Base-by-base conservation (phyloP, 208 protist species). In the Tritrichomonas musculus region DNA sequence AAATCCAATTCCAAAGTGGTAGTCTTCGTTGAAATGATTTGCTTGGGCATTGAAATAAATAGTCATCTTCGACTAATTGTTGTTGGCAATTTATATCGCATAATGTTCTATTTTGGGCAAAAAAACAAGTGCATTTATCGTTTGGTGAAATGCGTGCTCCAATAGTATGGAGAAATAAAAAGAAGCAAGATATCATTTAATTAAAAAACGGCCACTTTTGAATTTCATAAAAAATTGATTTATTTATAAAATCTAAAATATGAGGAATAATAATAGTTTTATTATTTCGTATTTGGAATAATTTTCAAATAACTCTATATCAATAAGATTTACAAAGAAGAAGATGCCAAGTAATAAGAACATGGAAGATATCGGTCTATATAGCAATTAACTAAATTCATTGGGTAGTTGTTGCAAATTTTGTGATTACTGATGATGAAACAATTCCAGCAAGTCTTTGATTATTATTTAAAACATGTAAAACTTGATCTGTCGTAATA, bases 381-480 rank as follows among this genome's bases (percentile, higher is more conserved):
- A 72, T 36, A 75, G 41, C 44, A 75, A 36, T 75, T 75, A 44
- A 44, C 33, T 75, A 13, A 11, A 11, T 82, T 82, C 49, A 82
- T 82, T 50, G 44, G 11, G 73, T 82, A 44, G 41, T 50, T 41
- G 41, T 82, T n/a, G 33, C 33, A 50, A 82, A 88, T n/a, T 88
- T 88, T 33, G 77, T 44, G n/a, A 88, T 53, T 20, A 88, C 47
- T 2, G 77, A 88, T 39, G 77, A 22, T 14, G 77, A 88, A 57
- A 88, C 47, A 88, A 88, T 36, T n/a, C 14, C 44, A 60, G 47
- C 33, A 39, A 88, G 33, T 14, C 39, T 25, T 5, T 44, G 41
- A 36, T 88, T 57, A 25, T n/a, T 57, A 44, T 88, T 88, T n/a
- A 88, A 88, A 33, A 88, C 77, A 33, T 88, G 77, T 11, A 53